A percentile compares a stretch with the other conserved stretches of the same genome.
These are phyloP conservation scores for Cadophora gregata DNA, from an alignment of 2,329 filamentous ascomycete genomes.

Conservation along the genomic window DNA sequence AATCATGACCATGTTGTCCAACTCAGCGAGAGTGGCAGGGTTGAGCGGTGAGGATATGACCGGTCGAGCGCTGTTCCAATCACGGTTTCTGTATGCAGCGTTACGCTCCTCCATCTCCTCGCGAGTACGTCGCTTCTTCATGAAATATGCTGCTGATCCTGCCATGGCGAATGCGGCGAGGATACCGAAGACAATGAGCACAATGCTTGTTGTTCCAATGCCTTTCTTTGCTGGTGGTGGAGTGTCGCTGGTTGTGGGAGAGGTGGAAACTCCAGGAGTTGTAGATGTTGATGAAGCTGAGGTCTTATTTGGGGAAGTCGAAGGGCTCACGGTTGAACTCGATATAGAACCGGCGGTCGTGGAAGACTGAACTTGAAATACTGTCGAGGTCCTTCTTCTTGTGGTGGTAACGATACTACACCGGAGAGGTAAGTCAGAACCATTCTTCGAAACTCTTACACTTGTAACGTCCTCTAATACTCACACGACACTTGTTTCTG, in stretches of 20 bases:
- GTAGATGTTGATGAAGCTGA: background rate
- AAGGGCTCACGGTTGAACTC: background rate
- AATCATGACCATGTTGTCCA: background rate
- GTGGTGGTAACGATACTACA: background rate
- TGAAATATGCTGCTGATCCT: background rate
- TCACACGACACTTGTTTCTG: background rate
- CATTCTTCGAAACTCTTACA: too few species aligned
- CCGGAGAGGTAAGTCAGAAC: background rate
- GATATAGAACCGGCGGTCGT: background rate
- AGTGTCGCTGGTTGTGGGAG: background rate
- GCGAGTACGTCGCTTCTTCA: background rate
- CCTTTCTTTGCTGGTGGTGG: background rate
- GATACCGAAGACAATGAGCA: background rate
- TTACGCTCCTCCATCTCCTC: background rate
- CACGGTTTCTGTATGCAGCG: background rate
- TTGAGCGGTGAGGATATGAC: slow-evolving; percentile 1
- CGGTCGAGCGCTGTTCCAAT: slow-evolving; percentile 1
- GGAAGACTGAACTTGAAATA: background rate
- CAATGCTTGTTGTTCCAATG: background rate
- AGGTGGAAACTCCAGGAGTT: background rate
- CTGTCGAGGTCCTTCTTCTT: slow-evolving; percentile 1
- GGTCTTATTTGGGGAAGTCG: background rate
- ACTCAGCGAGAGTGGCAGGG: background rate
- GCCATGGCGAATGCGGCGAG: background rate
- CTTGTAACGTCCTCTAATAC: background rate